These are phyloP conservation scores for Suillus tomentosus DNA, from an alignment of 768 basidiomycete genomes.

Conservation along the genomic window DNA sequence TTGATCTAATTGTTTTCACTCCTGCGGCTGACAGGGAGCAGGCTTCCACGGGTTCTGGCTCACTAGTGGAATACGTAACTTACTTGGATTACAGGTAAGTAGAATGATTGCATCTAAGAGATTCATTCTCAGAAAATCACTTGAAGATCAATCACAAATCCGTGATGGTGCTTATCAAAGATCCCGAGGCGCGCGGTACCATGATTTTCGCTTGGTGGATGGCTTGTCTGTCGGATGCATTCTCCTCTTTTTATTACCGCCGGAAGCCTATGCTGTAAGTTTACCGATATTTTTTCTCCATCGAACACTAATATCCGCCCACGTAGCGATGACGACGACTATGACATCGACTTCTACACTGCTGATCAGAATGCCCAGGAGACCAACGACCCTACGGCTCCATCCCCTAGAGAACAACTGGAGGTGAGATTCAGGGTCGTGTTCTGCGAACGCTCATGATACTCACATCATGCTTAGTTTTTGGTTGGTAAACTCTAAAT, in stretches of 20 bases:
- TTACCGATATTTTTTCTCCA: constrained; percentile 13
- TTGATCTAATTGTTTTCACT: constrained; percentile 20
- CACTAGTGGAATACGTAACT: constrained; percentile 72
- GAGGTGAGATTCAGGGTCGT: constrained; percentile 51
- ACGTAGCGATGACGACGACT: constrained; percentile 77
- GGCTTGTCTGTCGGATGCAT: constrained; percentile 84
- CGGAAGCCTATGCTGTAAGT: constrained; percentile 76
- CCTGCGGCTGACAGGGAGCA: constrained; percentile 34
- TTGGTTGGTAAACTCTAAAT: constrained; percentile 50
- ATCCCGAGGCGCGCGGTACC: constrained; percentile 74
- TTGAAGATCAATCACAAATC: constrained; percentile 82
- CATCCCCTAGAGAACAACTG: constrained; percentile 76
- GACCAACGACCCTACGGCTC: constrained; percentile 47
- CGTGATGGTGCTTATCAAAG: constrained; percentile 69
- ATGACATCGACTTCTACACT: constrained; percentile 87
- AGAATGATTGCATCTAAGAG: constrained; percentile 13
- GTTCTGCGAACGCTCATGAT: not conserved
- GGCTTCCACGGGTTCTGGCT: constrained; percentile 89
- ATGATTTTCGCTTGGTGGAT: constrained; percentile 97
- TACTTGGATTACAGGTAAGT: constrained; percentile 71
- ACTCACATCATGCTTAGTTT: constrained; percentile 46
- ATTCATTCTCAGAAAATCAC: constrained; percentile 10
- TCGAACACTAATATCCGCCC: constrained; percentile 27
- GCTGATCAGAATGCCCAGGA: constrained; percentile 61
- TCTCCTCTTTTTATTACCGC: constrained; percentile 80